Evolutionary conservation across 176 grass and related monocot species (phyloP), one percentile per base, ranked within the genome.

Genomic region (Typha latifolia): DNA sequence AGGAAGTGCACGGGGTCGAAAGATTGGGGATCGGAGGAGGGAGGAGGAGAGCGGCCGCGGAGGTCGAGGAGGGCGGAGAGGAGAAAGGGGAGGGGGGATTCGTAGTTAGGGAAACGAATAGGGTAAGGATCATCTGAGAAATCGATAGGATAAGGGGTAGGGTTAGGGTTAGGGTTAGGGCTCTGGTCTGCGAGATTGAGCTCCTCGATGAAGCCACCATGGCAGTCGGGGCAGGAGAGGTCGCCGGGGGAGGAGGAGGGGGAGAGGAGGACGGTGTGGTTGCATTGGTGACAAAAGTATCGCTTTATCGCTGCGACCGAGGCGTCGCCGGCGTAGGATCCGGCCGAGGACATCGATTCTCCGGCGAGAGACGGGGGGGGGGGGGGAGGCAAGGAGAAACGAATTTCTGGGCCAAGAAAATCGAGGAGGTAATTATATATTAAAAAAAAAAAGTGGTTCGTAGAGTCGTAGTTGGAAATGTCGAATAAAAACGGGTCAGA

Each of bases 271-370:
- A 95, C 83, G 47, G 88, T 91, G 80, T 79, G 85, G 69, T 92
- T 81, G 81, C 93, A 97, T 73, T 87, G 79, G 80, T 97, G 80
- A 78, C 93, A 97, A 74, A 89, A 97, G 75, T 72, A 97, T 14
- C 84, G 85, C 72, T 97, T 91, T 80, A 69, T 66, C 47, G 85
- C 73, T 23, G 79, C 75, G 22, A 31, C 62, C 12, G 49, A 55
- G 68, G 72, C 57, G 20, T 19, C 13, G 32, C 80, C 70, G 56
- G 82, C 93, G 74, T 76, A 86, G 77, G 70, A 80, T 63, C 77
- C 68, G 77, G 81, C 74, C 68, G 68, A 70, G 53, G 75, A 61
- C 74, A 83, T 82, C 66, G 49, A 68, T 70, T 78, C 66, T 24
- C 15, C 48, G 66, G 18, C 52, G 66, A 31, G 11, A 43, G 73